Evolutionary conservation across 176 grass and related monocot genomes (phyloP).

Genomic region (Carex myosuroides): DNA sequence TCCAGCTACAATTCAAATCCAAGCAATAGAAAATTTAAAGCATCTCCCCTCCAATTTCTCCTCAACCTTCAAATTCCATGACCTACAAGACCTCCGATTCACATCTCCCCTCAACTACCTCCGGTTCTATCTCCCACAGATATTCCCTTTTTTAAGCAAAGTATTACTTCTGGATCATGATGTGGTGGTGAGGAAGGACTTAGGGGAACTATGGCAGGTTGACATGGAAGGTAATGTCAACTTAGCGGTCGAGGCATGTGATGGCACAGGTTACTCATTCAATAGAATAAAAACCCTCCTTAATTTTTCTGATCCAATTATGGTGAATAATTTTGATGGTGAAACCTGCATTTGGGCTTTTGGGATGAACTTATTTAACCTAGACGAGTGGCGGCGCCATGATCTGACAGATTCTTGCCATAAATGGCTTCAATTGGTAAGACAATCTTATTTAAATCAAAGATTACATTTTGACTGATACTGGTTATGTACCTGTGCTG

Average conservation of each 20-base stretch:
- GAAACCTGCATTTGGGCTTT: conserved; percentile 62
- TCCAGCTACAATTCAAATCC: conserved; percentile 43
- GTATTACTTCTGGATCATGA: conserved; percentile 90
- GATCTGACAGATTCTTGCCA: conserved; percentile 38
- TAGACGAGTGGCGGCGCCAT: conserved; percentile 60
- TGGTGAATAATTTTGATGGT: conserved; percentile 43
- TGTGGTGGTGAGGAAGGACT: conserved; percentile 67
- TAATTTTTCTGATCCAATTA: conserved; percentile 56
- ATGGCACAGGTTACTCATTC: conserved; percentile 5
- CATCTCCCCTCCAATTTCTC: conserved; percentile 47
- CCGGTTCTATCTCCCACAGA: conserved; percentile 83
- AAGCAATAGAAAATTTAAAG: conserved; percentile 55
- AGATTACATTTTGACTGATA: not conserved
- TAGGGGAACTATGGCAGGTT: conserved; percentile 48
- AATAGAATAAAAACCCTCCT: conserved; percentile 45
- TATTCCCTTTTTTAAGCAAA: conserved; percentile 72
- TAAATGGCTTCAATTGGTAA: conserved; percentile 71
- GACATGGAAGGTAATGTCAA: conserved; percentile 67
- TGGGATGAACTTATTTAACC: conserved; percentile 84
- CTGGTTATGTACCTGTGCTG: not conserved
- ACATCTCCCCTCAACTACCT: conserved; percentile 73
- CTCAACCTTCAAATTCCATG: conserved; percentile 49
- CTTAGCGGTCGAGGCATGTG: conserved; percentile 52
- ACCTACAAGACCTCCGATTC: conserved; percentile 48
- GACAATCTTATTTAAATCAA: not conserved